These are phyloP conservation scores for Strobilomyces echinocephalus DNA, from an alignment of 768 basidiomycete species.

Conservation along the genomic window DNA sequence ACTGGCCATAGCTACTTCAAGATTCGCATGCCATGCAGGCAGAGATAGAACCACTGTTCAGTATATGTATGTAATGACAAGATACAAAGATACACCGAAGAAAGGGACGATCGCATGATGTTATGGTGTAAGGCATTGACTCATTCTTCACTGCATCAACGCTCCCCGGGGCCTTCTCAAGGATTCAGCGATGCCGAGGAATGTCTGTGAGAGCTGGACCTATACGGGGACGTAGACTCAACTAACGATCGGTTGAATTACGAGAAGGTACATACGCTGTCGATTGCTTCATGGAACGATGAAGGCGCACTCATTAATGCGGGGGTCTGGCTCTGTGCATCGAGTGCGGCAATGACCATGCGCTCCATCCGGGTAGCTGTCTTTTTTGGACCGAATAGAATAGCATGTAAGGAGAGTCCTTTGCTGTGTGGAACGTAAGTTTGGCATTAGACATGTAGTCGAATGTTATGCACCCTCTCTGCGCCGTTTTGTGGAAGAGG, in stretches of 20 bases:
- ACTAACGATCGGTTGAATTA: no score
- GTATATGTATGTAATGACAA: background rate
- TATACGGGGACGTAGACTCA: no score
- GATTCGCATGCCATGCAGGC: no score
- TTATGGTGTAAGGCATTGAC: no score
- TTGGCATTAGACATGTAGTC: background rate
- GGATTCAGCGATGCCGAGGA: slow-evolving; percentile 54
- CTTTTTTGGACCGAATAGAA: slow-evolving; percentile 44
- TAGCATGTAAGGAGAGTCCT: slow-evolving; percentile 53
- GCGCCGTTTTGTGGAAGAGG: slow-evolving; percentile 35
- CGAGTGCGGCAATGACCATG: slow-evolving; percentile 47
- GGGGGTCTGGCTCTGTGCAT: slow-evolving; percentile 37
- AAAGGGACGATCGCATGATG: no score
- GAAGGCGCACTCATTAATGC: background rate
- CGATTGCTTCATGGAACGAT: no score
- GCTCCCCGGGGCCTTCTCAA: slow-evolving; percentile 49
- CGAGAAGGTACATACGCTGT: no score
- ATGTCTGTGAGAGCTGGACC: slow-evolving; percentile 42
- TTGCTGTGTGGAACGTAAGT: slow-evolving; percentile 33
- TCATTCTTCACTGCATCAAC: slow-evolving; percentile 31
- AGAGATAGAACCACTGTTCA: background rate
- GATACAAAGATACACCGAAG: background rate
- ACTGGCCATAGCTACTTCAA: background rate
- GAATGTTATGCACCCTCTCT: slow-evolving; percentile 36
- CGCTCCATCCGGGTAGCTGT: slow-evolving; percentile 29